Base-by-base conservation (phyloP, 192 early-diverging fungal genomes). In the Entomortierella beljakovae region DNA sequence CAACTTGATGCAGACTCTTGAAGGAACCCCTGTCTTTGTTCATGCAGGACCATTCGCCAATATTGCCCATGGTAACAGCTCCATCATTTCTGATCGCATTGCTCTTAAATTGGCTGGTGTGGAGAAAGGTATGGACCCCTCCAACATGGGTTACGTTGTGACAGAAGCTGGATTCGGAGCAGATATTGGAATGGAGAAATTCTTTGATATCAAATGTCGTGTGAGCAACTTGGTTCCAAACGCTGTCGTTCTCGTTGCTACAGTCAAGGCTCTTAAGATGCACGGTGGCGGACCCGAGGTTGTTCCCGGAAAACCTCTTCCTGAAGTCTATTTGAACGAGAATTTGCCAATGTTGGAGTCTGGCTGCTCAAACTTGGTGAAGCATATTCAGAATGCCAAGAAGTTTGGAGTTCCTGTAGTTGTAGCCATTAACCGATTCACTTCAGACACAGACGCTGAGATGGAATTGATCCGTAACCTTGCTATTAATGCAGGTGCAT, bases 121-220 rank as follows among this genome's bases (percentile, higher is more conserved):
- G 18, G 88, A 92, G 23, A 74, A 85, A 6, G 84, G 81, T 22
- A 86, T 84, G 35, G 83, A 83, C 25, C 82, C 84, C 0, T 76
- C 82, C 49, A 81, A 88, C 34, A 82, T 83, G 40, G 98, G 98
- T 10, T 98, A 93, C 64, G 96, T 98, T 32, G 90, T 98, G 37
- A 99, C 98, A 34, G 98, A 99, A 83, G 96, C 97, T n/a, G 98
- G 98, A 18, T 99, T 99, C 74, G 98, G 98, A 26, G 98, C 98
- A 11, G 98, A 99, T 84, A 99, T 99, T 83, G 98, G 98, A 38
- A 97, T 98, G 93, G 98, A 99, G 70, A 99, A 99, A 83, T 95
- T 95, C 85, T 96, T 98, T 85, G 93, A 99, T 85, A 98, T 99
- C 86, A 99, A 99, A 82, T 99, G 98, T 81, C 91, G 98, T 50